A percentile compares a stretch with the other conserved stretches of the same genome.
Evolutionary conservation across 805 yeast species (phyloP).

Genomic region (Lipomyces lipofer): DNA sequence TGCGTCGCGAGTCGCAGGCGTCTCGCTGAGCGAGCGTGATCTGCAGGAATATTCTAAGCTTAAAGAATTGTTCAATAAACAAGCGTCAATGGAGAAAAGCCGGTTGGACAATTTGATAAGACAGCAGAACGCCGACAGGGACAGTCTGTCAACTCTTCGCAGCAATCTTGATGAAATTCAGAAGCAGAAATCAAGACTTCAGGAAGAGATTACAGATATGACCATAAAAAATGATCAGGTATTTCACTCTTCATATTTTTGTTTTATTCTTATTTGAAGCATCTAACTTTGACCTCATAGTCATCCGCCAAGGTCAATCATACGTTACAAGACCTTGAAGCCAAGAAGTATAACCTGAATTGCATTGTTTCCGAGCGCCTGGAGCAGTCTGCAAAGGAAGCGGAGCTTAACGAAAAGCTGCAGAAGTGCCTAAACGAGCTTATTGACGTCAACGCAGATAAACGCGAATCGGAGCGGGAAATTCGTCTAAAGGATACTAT

Average conservation of each 20-base stretch:
- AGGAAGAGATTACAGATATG: constrained; percentile 43
- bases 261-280: neutral
- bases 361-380: constrained; percentile 27
- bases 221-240: constrained; percentile 43
- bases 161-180: constrained; percentile 27
- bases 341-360: constrained; percentile 32
- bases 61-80: constrained; percentile 50
- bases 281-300: neutral
- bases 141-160: constrained; percentile 27
- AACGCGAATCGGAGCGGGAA: constrained; percentile 74
- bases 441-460: constrained; percentile 72
- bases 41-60: constrained; percentile 58
- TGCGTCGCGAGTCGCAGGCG: constrained; percentile 40
- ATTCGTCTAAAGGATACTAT: constrained; percentile 71
- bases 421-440: constrained; percentile 59
- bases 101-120: constrained; percentile 31
- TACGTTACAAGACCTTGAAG: constrained; percentile 31
- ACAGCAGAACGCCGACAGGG: constrained; percentile 34
- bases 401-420: constrained; percentile 62
- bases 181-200: constrained; percentile 21
- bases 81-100: constrained; percentile 34
- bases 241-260: neutral
- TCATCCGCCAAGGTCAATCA: constrained; percentile 31
- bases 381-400: constrained; percentile 46
- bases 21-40: constrained; percentile 51